These are phyloP conservation scores for Spergularia bocconei DNA, from an alignment of 148 eudicot species.

Conservation along the genomic window DNA sequence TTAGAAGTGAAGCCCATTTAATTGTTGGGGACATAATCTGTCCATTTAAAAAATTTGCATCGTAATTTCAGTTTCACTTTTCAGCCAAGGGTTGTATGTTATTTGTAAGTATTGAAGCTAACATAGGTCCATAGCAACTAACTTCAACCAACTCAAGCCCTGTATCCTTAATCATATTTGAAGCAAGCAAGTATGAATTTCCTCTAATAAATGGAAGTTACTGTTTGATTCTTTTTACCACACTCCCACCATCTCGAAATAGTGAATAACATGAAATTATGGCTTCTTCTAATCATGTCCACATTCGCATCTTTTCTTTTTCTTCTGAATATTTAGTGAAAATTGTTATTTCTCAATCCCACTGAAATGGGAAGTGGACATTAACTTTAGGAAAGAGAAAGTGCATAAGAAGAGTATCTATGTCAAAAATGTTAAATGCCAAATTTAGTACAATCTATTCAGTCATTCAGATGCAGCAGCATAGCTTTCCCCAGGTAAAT, in stretches of 20 bases:
- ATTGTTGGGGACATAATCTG: background rate
- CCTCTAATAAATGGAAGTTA: too few species aligned
- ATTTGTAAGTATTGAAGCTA: background rate
- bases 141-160: background rate
- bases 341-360: background rate
- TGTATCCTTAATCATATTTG: too few species aligned
- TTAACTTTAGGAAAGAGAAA: background rate
- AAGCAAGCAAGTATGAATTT: too few species aligned
- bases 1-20: background rate
- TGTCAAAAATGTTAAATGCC: too few species aligned
- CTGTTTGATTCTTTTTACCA: background rate
- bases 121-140: background rate
- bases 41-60: background rate
- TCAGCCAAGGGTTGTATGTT: too few species aligned
- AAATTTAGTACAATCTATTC: background rate
- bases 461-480: background rate
- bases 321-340: too few species aligned
- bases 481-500: background rate
- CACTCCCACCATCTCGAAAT: background rate
- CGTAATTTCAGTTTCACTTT: too few species aligned
- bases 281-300: background rate
- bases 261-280: background rate
- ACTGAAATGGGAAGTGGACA: background rate
- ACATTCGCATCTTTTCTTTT: background rate
- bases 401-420: too few species aligned